These are phyloP conservation scores for Talaromyces atroroseus DNA, from an alignment of 2,329 filamentous ascomycete species.

Conservation along the genomic window DNA sequence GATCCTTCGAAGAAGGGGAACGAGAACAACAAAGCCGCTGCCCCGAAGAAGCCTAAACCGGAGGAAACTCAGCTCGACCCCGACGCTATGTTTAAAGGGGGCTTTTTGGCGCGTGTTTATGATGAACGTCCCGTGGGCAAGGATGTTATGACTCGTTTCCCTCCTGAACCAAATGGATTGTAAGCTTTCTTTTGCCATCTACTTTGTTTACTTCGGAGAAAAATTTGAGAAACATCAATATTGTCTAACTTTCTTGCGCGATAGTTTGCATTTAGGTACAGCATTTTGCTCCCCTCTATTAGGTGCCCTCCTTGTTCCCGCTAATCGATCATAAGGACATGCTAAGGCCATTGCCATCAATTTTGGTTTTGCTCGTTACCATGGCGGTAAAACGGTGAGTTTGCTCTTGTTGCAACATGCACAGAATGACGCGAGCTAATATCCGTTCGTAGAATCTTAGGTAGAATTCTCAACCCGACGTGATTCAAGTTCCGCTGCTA, in stretches of 20 bases:
- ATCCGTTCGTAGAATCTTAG: slow-evolving; percentile 8
- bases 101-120: slow-evolving; percentile 69
- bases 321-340: slow-evolving; percentile 54
- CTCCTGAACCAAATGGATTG: slow-evolving; percentile 77
- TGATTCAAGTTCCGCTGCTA: slow-evolving; percentile 43
- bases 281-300: background rate
- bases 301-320: too few relatives aligned
- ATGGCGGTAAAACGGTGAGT: slow-evolving; percentile 54
- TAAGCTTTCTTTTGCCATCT: background rate
- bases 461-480: background rate
- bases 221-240: background rate
- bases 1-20: background rate
- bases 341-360: slow-evolving; percentile 94
- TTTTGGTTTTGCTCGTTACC: slow-evolving; percentile 84
- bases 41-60: slow-evolving; percentile 1
- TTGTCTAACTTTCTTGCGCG: background rate
- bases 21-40: background rate
- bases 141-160: slow-evolving; percentile 61
- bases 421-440: background rate
- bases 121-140: slow-evolving; percentile 52
- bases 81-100: slow-evolving; percentile 67
- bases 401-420: background rate
- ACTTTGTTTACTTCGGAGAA: too few relatives aligned
- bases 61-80: slow-evolving; percentile 9
- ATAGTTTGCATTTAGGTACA: slow-evolving; percentile 12